These are phyloP conservation scores for Globomyces pollinis-pini DNA, from an alignment of 192 early-diverging fungal genomes.

Conservation along the genomic window DNA sequence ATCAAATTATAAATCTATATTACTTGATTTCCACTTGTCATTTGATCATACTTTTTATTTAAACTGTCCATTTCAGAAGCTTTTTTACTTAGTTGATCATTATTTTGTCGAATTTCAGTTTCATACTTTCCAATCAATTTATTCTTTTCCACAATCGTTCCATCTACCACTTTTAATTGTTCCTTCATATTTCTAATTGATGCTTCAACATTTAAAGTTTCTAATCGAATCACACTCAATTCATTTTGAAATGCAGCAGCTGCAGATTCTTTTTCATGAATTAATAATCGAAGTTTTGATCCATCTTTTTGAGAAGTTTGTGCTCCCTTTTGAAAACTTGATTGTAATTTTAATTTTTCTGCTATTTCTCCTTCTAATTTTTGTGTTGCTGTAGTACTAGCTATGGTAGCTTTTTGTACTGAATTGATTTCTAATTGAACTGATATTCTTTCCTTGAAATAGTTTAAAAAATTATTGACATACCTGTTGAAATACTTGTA, in stretches of 20 bases:
- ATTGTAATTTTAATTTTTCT: constrained; percentile 46
- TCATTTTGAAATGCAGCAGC: constrained; percentile 48
- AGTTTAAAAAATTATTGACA: constrained; percentile 15
- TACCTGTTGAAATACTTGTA: constrained; percentile 29
- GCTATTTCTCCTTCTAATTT: constrained; percentile 45
- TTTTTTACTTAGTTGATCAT: constrained; percentile 53
- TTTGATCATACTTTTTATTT: constrained; percentile 54
- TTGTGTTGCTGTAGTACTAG: constrained; percentile 18
- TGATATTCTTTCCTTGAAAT: constrained; percentile 37
- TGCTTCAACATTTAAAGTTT: constrained; percentile 28
- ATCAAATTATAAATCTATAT: no score
- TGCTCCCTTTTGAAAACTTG: constrained; percentile 45
- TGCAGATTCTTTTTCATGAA: constrained; percentile 51
- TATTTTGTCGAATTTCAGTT: constrained; percentile 45
- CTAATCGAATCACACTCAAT: constrained; percentile 34
- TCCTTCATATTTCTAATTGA: constrained; percentile 31
- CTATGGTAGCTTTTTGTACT: constrained; percentile 32
- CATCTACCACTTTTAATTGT: constrained; percentile 26
- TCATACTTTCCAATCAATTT: constrained; percentile 54
- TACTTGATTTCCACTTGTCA: constrained; percentile 24
- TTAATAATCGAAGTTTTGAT: constrained; percentile 30
- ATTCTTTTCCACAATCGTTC: constrained; percentile 40
- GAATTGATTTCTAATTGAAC: constrained; percentile 40
- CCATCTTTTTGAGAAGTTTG: constrained; percentile 33
- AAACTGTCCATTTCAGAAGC: constrained; percentile 52